Base-by-base conservation (phyloP, 1,284 basidiomycete species). In the Austropuccinia psidii region DNA sequence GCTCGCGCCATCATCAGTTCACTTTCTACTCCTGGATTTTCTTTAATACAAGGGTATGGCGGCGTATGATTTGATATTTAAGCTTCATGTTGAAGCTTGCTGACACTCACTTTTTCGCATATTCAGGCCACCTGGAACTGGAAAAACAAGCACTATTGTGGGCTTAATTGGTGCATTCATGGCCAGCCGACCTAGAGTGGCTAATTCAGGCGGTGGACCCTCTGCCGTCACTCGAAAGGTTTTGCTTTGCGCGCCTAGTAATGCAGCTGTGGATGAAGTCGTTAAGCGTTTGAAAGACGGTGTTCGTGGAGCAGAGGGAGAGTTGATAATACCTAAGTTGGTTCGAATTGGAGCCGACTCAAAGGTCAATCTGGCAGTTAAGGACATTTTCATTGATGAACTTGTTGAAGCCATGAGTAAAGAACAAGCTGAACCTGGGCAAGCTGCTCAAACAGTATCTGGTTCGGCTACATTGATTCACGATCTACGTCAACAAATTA, bases 121-220 rank as follows among this genome's bases (percentile, higher is more conserved):
- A 17, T 54, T 66, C 77, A 93, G 93, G 60, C 96, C 96, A 33
- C 96, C 96, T 0, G 96, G 96, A 76, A 99, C 96, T 0, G 96
- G 96, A 49, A 99, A 99, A 83, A 98, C 96, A 11, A 97, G 93
- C 62, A 99, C 96, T 0, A 98, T 99, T 76, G 91, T 93, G 78
- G 93, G 91, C 21, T 84, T 98, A n/a, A 89, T 97, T 1, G 89
- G 91, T 47, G 87, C 89, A 7, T 93, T 90, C 79, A 81, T 95
- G 45, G 86, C 88, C 0, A 85, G 83, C 60, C 86, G 89, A 4
- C 81, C 84, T 11, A 83, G 82, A 7, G 64, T 58, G 4, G 31
- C 37, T 8, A 67, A 66, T n/a, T 73, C 75, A 4, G 66, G 75
- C 11, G 74, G 75, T 37, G 61, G 62, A 24, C 73, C 77, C 6